Base-by-base conservation (phyloP, 2,329 filamentous ascomycete species). In the Neofusicoccum ribis region DNA sequence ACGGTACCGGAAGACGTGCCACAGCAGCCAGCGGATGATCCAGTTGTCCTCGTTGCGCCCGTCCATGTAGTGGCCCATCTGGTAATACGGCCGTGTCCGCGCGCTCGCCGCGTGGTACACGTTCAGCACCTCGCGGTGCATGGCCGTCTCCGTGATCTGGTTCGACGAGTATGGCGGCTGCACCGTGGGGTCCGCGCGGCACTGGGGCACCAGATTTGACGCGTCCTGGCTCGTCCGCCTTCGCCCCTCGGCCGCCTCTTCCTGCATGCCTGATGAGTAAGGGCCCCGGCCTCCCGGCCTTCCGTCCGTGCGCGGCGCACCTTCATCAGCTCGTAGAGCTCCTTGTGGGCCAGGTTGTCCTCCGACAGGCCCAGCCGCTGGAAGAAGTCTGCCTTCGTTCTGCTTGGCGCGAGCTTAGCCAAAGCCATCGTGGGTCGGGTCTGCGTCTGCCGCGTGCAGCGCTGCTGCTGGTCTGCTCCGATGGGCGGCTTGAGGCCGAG, bases 21-120 rank as follows among this genome's bases (percentile, higher is more conserved):
- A 84, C 5, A 84, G 74, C 68, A 81, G 79, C 82, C 82, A 84
- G n/a, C 79, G 74, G 36, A 82, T 82, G 43, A 83, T 79, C 82
- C 82, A 83, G 64, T 83, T 84, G 68, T 80, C 78, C 67, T 82
- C 78, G 49, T 77, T 77, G 9, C 77, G 74, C 9, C 74, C 75
- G 58, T 78, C 78, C 17, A 69, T 72, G 63, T 80, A 80, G 31
- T 73, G 73, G 14, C 81, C 82, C 52, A 76, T 71, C 17, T 79
- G 75, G 67, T 82, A 84, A 52, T 78, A 77, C 1, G 71, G 69
- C 52, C 70, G 73, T 6, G 81, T 82, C 15, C 77, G 71, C 1
- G 70, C 69, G 6, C 76, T 74, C n/a, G 81, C 79, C 14, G 70
- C 68, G 6, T 72, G 71, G 67, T 79, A 82, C 51, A 83, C 77